phyloP scores from a whole-genome alignment of 768 basidiomycete genomes.

The Porphyrellus cyaneotinctus region DNA sequence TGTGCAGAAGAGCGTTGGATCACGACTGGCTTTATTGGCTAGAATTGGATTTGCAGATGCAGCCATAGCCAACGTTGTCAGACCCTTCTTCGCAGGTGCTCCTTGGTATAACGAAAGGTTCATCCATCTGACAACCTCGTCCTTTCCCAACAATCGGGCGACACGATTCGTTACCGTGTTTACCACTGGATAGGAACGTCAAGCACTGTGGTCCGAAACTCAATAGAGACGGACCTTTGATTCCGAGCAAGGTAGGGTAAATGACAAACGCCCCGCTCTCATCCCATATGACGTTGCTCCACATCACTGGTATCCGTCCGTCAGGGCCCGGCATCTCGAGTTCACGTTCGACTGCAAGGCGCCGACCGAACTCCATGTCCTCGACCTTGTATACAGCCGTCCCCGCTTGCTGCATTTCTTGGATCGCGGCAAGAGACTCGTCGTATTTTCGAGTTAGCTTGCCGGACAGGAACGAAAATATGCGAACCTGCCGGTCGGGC shows the following conservation, averaged over 20 bases:
- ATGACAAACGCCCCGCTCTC: conserved; percentile 93
- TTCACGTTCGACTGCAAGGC: conserved; percentile 90
- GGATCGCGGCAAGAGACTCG: conserved; percentile 86
- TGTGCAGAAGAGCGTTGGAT: conserved; percentile 90
- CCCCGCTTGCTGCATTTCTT: conserved; percentile 99
- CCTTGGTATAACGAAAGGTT: conserved; percentile 92
- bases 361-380: conserved; percentile 98
- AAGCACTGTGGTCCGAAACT: background rate
- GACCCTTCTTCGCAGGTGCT: conserved; percentile 79
- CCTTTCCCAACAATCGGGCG: conserved; percentile 82
- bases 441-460: conserved; percentile 93
- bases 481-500: conserved; percentile 89
- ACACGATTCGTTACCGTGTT: conserved; percentile 95
- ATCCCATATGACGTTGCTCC: conserved; percentile 94
- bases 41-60: conserved; percentile 95
- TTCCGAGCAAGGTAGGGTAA: conserved; percentile 89
- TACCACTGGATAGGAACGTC: conserved; percentile 55
- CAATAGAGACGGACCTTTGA: conserved; percentile 66
- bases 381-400: conserved; percentile 90
- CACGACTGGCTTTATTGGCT: conserved; percentile 75
- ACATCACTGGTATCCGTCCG: conserved; percentile 66
- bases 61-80: conserved; percentile 89
- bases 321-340: conserved; percentile 79
- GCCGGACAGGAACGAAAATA: conserved; percentile 88
- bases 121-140: conserved; percentile 88